Conservation (phyloP, 176 grass and related monocot genomes). For the Aegilops speltoides region DNA sequence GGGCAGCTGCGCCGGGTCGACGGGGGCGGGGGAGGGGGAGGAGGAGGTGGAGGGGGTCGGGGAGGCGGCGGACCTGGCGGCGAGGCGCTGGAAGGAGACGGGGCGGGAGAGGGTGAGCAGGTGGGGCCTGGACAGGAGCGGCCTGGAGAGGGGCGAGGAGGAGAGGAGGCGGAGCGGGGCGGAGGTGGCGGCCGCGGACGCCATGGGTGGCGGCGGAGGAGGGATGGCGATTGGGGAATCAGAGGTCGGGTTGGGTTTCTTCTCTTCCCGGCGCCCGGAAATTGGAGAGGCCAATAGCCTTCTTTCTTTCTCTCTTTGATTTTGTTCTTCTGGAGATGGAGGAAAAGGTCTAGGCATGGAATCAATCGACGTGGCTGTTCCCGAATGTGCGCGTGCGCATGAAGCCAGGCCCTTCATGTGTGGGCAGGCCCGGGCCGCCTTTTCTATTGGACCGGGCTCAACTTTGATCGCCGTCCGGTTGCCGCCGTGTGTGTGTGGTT, state of each 20-base stretch:
- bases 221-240: neutral
- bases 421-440: neutral
- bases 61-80: constrained; percentile 36
- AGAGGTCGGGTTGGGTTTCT: neutral
- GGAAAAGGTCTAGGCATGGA: neutral
- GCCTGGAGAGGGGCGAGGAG: constrained; percentile 3
- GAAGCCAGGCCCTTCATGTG: neutral
- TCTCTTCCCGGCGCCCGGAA: neutral
- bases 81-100: constrained; percentile 75
- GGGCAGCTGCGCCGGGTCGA: constrained; percentile 53
- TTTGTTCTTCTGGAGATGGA: neutral
- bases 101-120: constrained; percentile 49
- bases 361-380: neutral
- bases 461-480: too few species aligned
- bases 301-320: neutral
- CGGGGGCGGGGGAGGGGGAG: constrained; percentile 6
- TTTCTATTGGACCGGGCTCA: neutral
- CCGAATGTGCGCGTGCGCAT: neutral
- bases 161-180: constrained; percentile 29
- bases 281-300: neutral
- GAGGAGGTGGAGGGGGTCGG: constrained; percentile 16
- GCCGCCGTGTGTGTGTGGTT: too few species aligned
- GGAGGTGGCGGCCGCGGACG: constrained; percentile 15
- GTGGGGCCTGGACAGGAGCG: constrained; percentile 36
- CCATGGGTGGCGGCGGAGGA: constrained; percentile 15